phyloP scores from a whole-genome alignment of 2,329 filamentous ascomycete genomes.

The Podosphaera fusca region DNA sequence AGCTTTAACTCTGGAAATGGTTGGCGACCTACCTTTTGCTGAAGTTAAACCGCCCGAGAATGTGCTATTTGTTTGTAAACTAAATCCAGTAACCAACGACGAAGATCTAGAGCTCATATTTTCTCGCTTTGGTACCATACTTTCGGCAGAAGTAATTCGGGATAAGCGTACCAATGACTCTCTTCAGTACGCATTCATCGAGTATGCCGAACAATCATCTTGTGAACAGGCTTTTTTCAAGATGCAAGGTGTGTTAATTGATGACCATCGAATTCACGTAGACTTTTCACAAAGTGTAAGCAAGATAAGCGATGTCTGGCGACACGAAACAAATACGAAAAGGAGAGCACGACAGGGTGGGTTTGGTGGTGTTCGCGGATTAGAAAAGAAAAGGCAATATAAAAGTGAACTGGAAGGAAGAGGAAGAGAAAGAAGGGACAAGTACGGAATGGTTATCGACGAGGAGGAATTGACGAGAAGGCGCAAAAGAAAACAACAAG shows the following conservation, averaged over 20 bases:
- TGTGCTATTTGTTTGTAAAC: slow-evolving; percentile 91
- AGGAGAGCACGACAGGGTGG: slow-evolving; percentile 43
- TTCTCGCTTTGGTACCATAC: slow-evolving; percentile 80
- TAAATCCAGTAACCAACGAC: slow-evolving; percentile 74
- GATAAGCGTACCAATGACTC: slow-evolving; percentile 89
- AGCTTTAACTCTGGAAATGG: slow-evolving; percentile 88
- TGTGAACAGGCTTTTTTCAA: slow-evolving; percentile 96
- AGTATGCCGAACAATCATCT: slow-evolving; percentile 77
- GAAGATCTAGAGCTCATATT: slow-evolving; percentile 92
- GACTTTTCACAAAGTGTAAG: slow-evolving; percentile 93
- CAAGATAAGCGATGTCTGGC: slow-evolving; percentile 75
- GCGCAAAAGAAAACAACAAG: slow-evolving; percentile 19
- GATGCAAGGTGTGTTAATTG: slow-evolving; percentile 93
- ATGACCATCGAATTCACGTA: slow-evolving; percentile 92
- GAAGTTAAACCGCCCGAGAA: slow-evolving; percentile 96
- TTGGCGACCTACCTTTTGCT: slow-evolving; percentile 89
- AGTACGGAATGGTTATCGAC: slow-evolving; percentile 65
- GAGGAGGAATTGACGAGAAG: slow-evolving; percentile 39
- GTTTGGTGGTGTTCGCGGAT: slow-evolving; percentile 69
- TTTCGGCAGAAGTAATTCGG: slow-evolving; percentile 88
- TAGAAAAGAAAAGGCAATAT: slow-evolving; percentile 85
- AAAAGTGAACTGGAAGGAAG: slow-evolving; percentile 24
- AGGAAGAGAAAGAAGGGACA: slow-evolving; percentile 19
- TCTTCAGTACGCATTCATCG: slow-evolving; percentile 92
- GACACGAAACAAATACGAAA: slow-evolving; percentile 65